These are phyloP conservation scores for Diaporthe nobilis DNA, from an alignment of 2,329 filamentous ascomycete genomes.

Conservation along the genomic window DNA sequence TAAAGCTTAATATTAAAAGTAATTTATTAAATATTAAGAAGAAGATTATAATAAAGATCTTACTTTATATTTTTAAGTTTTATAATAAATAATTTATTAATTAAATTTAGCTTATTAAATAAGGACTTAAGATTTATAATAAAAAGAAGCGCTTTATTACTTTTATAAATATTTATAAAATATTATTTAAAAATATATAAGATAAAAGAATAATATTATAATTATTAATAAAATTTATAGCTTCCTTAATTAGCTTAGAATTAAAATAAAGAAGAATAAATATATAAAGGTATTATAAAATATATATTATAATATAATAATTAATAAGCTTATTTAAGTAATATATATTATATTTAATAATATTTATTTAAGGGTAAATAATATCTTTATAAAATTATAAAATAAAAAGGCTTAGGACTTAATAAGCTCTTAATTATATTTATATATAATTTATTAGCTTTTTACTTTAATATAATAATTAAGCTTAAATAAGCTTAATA, in stretches of 20 bases:
- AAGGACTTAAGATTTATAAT: not conserved
- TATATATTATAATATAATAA: not conserved
- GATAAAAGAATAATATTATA: too few species aligned
- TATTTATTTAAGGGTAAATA: not conserved
- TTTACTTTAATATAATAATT: fast-evolving
- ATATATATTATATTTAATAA: not conserved
- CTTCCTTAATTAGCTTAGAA: not conserved
- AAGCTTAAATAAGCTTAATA: too few species aligned
- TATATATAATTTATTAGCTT: not conserved
- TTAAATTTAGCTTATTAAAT: not conserved
- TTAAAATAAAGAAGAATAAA: not conserved
- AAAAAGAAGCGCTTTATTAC: not conserved
- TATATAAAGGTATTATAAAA: not conserved
- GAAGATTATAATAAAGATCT: not conserved
- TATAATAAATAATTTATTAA: not conserved
- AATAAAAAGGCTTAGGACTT: not conserved
- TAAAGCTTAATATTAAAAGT: too few species aligned
- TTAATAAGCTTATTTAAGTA: not conserved
- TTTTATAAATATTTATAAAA: not conserved
- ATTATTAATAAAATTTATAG: too few species aligned
- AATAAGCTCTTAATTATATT: not conserved
- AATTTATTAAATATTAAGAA: not conserved
- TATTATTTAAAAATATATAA: too few species aligned
- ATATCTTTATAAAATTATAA: not conserved
- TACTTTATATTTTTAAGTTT: not conserved